These are phyloP conservation scores for Sporothrix dimorphospora DNA, from an alignment of 2,329 filamentous ascomycete genomes.

Conservation along the genomic window DNA sequence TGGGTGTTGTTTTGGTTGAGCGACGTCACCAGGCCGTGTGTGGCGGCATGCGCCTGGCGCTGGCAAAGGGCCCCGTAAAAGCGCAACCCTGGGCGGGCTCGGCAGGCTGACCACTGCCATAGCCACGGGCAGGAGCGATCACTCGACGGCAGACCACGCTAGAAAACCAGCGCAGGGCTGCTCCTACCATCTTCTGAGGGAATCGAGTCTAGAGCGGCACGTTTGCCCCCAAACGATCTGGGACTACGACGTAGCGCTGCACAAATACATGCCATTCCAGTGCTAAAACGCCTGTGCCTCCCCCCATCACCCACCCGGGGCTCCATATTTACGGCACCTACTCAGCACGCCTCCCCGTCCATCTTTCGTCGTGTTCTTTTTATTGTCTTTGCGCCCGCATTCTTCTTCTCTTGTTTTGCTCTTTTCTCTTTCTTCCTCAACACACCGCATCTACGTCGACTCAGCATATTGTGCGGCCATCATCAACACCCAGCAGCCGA, in stretches of 20 bases:
- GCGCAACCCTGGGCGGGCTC: neutral
- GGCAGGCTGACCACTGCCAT: neutral
- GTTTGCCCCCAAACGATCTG: constrained; percentile 3
- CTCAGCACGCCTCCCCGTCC: constrained; percentile 2
- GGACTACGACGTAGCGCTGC: constrained; percentile 9
- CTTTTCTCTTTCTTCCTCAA: neutral
- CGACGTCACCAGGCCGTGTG: constrained; percentile 18
- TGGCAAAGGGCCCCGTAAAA: neutral
- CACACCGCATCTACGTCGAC: neutral
- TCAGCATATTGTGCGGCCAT: neutral
- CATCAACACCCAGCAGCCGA: neutral
- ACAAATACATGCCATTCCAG: neutral
- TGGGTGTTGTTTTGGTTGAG: constrained; percentile 16
- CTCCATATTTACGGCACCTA: constrained; percentile 12
- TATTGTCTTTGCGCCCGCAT: constrained; percentile 12
- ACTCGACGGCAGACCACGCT: neutral
- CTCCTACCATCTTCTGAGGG: neutral
- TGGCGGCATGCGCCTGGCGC: no score
- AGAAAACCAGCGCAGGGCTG: neutral
- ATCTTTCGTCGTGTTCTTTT: neutral
- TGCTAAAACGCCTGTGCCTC: constrained; percentile 10
- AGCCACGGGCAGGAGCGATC: constrained; percentile 7
- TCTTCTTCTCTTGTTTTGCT: neutral
- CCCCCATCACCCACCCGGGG: neutral
- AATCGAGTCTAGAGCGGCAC: constrained; percentile 1